Percentiles rank a stretch among this genome's conserved stretches.
These are phyloP conservation scores for Xenoacremonium recifei DNA, from an alignment of 2,329 filamentous ascomycete genomes.

Conservation along the genomic window DNA sequence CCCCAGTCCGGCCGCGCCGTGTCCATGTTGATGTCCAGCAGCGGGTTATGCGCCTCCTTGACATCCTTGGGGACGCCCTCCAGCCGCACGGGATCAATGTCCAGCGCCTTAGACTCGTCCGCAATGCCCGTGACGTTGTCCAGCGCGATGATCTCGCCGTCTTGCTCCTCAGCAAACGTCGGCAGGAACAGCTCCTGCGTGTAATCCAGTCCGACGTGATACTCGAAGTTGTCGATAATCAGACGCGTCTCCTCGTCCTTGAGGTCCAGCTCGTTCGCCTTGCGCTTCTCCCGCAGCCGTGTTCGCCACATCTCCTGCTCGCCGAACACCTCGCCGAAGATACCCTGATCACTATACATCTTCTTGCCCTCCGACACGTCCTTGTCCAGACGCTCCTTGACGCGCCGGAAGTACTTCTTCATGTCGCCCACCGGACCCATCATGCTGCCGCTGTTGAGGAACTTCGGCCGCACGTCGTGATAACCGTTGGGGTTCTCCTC, in stretches of 20 bases:
- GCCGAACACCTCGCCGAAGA: conserved; percentile 31
- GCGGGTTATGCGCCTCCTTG: conserved; percentile 2
- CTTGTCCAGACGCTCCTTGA: conserved; percentile 24
- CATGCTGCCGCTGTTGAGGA: conserved; percentile 29
- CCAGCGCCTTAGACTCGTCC: conserved; percentile 1
- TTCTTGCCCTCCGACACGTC: conserved; percentile 8
- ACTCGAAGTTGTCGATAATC: conserved; percentile 15
- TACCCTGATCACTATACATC: conserved; percentile 29
- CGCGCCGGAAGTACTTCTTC: conserved; percentile 22
- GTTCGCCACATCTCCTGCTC: conserved; percentile 25
- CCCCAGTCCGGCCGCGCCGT: background rate
- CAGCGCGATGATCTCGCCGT: conserved; percentile 13
- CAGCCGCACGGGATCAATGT: conserved; percentile 6
- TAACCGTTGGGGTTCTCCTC: background rate
- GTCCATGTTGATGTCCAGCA: background rate
- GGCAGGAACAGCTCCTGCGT: conserved; percentile 15
- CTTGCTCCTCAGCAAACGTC: conserved; percentile 17
- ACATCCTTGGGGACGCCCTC: conserved; percentile 12
- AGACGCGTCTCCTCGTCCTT: background rate
- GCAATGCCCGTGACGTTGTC: conserved; percentile 11
- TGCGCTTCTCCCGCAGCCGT: background rate
- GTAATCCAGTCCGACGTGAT: conserved; percentile 20
- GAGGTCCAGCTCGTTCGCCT: background rate
- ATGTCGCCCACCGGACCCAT: conserved; percentile 29
- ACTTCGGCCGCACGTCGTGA: conserved; percentile 23